phyloP scores from a whole-genome alignment of 2,329 filamentous ascomycete genomes.

The Pezicula carpinea region DNA sequence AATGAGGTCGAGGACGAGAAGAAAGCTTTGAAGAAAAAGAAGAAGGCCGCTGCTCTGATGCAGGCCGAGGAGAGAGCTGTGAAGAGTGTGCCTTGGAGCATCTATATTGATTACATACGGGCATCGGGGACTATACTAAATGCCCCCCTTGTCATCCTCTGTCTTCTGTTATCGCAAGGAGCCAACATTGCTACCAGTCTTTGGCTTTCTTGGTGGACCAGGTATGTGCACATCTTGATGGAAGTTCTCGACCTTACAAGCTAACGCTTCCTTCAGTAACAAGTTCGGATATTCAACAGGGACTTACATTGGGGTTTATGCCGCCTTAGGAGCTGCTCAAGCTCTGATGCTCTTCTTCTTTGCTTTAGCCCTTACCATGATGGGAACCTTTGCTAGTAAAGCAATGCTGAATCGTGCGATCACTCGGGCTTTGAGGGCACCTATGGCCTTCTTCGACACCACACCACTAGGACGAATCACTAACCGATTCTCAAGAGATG shows the following conservation, averaged over 20 bases:
- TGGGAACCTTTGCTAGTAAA: constrained; percentile 46
- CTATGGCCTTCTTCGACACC: constrained; percentile 68
- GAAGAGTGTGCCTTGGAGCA: constrained; percentile 53
- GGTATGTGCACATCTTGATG: constrained; percentile 44
- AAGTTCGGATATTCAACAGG: constrained; percentile 26
- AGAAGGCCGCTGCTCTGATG: constrained; percentile 61
- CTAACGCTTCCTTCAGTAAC: constrained; percentile 48
- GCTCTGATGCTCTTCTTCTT: constrained; percentile 56
- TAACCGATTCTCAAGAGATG: constrained; percentile 93
- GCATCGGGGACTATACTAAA: constrained; percentile 53
- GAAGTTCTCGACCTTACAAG: constrained; percentile 31
- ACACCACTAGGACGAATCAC: constrained; percentile 64
- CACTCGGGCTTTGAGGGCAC: constrained; percentile 55
- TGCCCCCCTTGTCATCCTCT: constrained; percentile 47
- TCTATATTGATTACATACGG: constrained; percentile 59
- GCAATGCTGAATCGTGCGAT: constrained; percentile 61
- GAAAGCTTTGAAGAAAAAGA: constrained; percentile 45
- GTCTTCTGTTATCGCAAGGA: constrained; percentile 60
- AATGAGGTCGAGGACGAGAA: constrained; percentile 45
- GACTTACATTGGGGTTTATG: constrained; percentile 55
- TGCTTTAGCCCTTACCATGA: constrained; percentile 54
- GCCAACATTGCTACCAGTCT: constrained; percentile 80
- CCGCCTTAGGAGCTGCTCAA: constrained; percentile 49
- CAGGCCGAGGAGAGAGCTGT: constrained; percentile 60
- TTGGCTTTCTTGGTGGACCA: constrained; percentile 91